Evolutionary conservation across 371 early-diverging fungal genomes (phyloP).

Genomic region (Mortierella sp.): DNA sequence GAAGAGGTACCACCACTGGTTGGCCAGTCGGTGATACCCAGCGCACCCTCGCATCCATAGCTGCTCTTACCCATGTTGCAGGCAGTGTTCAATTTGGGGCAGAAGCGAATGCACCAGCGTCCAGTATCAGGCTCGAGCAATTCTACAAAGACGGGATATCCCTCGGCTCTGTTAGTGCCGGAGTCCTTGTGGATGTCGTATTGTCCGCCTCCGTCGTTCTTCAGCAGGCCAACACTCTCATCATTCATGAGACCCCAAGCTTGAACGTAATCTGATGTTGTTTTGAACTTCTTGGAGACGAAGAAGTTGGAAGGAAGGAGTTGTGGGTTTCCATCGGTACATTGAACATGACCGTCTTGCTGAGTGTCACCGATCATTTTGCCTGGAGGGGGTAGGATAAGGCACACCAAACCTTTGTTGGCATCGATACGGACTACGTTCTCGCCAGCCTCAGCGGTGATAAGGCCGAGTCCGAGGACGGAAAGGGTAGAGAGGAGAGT

Average conservation of each 20-base stretch:
- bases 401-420: slow-evolving; percentile 2
- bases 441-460: neutral
- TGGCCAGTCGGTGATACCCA: slow-evolving; percentile 5
- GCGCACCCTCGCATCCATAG: slow-evolving; percentile 14
- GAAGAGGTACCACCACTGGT: neutral
- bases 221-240: slow-evolving; percentile 1
- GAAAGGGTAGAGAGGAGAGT: neutral
- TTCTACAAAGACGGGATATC: slow-evolving; percentile 15
- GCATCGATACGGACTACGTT: slow-evolving; percentile 8
- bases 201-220: slow-evolving; percentile 13
- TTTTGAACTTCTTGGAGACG: slow-evolving; percentile 4
- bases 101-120: slow-evolving; percentile 25
- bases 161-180: slow-evolving; percentile 8
- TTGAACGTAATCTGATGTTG: slow-evolving; percentile 5
- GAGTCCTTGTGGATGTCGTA: slow-evolving; percentile 17
- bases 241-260: slow-evolving; percentile 15
- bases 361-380: slow-evolving; percentile 15
- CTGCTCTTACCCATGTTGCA: slow-evolving; percentile 14
- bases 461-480: neutral
- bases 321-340: slow-evolving; percentile 7
- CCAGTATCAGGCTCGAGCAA: slow-evolving; percentile 18
- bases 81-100: neutral
- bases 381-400: slow-evolving; percentile 10
- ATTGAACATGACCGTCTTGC: slow-evolving; percentile 3
- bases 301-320: slow-evolving; percentile 14